These are phyloP conservation scores for Hippophae gyantsensis DNA, from an alignment of 306 rosid species.

Conservation along the genomic window DNA sequence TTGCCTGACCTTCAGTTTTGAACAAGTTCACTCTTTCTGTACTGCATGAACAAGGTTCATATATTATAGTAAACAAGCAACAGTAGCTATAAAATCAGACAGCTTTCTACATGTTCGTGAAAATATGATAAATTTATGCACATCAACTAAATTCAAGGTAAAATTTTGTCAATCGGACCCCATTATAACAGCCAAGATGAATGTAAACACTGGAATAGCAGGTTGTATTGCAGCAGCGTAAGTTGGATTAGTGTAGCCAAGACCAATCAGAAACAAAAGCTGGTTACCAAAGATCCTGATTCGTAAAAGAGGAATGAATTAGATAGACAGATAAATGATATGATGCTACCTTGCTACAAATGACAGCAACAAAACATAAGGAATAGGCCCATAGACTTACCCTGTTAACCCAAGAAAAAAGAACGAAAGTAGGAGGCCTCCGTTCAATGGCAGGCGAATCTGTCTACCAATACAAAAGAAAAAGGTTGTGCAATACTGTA, in stretches of 20 bases:
- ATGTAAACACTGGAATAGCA: slow-evolving; percentile 84
- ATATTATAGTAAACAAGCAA: slow-evolving; percentile 22
- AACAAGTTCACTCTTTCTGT: slow-evolving; percentile 82
- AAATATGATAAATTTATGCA: slow-evolving; percentile 13
- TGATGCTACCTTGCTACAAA: slow-evolving; percentile 8
- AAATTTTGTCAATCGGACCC: slow-evolving; percentile 53
- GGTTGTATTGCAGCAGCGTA: slow-evolving; percentile 95
- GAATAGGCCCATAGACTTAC: slow-evolving; percentile 26
- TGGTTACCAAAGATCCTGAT: slow-evolving; percentile 91
- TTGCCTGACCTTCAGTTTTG: slow-evolving; percentile 67
- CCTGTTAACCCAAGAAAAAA: slow-evolving; percentile 92
- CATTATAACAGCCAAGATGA: slow-evolving; percentile 63
- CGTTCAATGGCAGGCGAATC: slow-evolving; percentile 61
- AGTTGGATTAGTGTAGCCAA: slow-evolving; percentile 89
- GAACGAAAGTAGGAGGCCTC: slow-evolving; percentile 46
- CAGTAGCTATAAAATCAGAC: slow-evolving; percentile 1
- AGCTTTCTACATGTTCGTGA: neutral
- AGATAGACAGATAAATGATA: slow-evolving; percentile 7
- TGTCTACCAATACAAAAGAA: slow-evolving; percentile 39
- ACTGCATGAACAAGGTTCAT: slow-evolving; percentile 51
- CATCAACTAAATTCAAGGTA: neutral
- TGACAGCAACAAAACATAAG: neutral
- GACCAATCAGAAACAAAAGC: slow-evolving; percentile 89
- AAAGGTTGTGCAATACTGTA: slow-evolving; percentile 3
- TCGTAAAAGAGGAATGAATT: slow-evolving; percentile 20